Evolutionary conservation across 495 filamentous ascomycete species (phyloP), one percentile per base, ranked within the genome.

Genomic region (Aspergillus avenaceus): DNA sequence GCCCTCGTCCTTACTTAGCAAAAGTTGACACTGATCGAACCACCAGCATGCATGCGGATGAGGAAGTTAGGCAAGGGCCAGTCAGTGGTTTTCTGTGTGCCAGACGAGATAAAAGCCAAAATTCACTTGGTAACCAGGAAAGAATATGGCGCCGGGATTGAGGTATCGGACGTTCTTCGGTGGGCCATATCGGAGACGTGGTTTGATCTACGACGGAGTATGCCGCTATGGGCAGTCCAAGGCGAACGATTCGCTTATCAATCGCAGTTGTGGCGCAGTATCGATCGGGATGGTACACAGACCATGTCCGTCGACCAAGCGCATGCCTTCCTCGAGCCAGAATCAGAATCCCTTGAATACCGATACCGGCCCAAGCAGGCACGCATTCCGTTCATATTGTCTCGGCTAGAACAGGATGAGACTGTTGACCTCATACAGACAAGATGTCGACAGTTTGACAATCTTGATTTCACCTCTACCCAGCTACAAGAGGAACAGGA

Each of bases 401-500:
- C 40, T 25, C 9, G 25, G 11, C 12, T 25, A 16, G 41, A 50
- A 1, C 5, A 22, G 7, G 54, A 61, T 24, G 18, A 45, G 6
- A 48, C 62, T 28, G 34, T 70, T 14, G 36, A 55, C 2, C 54
- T 52, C 12, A 80, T 79, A 25, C 14, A 45, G 0, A 46, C 57
- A 4, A 65, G 71, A 13, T 82, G 77, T 50, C 31, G 45, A 18
- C 63, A 78, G 31, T 81, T 83, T 46, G 64, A 60, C 1, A 57
- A 66, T 5, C 23, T 61, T 0, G 44, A 67, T 7, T 50, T 74
- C 32, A 34, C 55, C 8, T 59, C 64, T 1, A 68, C 72, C 0
- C 60, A 62, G 0, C 64, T 86, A 3, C 71, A 84, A 16, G 84
- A 91, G 59, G 85, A 89, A 53, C 84, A 87, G 45, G 86, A 89